Base-by-base conservation (phyloP, 2,329 filamentous ascomycete species). In the Alternaria gaisen region DNA sequence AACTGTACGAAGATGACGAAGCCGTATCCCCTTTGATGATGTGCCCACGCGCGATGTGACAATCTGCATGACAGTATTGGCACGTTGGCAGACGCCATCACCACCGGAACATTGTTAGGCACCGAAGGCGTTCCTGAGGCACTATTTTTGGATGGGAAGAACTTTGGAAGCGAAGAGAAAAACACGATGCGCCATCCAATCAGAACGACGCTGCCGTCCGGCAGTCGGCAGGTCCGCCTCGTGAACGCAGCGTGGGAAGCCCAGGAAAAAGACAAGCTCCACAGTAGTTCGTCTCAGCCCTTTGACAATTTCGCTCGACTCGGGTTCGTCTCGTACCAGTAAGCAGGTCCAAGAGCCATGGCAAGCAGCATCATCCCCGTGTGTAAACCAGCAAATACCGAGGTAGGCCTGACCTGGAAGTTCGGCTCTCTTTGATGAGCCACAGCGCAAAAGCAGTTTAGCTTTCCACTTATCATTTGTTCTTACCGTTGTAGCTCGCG, bases 401-500 rank as follows among this genome's bases (percentile, higher is more conserved):
- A 46, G 20, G 53, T 14, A 28, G 53, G 53, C 28, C 30, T 51
- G 44, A 56, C 28, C 47, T 44, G 56, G 56, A 56, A 53, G 51
- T 47, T 58, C 53, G 60, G 56, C 53, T 56, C 18, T 34, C 30
- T 52, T 22, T 40, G 51, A 58, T 58, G 46, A 64, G 53, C 60
- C 40, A 51, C 43, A 12, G 22, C 5, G 40, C 41, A 20, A 41
- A 58, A 57, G 44, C 24, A 57, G 61, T 22, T 44, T 66, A 62
- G 61, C 11, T 14, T 44, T 18, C 53, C 56, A 48, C 57, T 53
- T 59, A 47, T 56, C 42, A 68, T 64, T 56, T 48, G 61, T 53
- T 30, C 40, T 46, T 18, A 32, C 30, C 20, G 26, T 41, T 12
- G 41, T 57, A 53, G 58, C 58, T 52, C 47, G 53, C 56, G 41